Evolutionary conservation across 1,284 basidiomycete genomes (phyloP), one percentile per base, ranked within the genome.

Genomic region (Tilletia indica): DNA sequence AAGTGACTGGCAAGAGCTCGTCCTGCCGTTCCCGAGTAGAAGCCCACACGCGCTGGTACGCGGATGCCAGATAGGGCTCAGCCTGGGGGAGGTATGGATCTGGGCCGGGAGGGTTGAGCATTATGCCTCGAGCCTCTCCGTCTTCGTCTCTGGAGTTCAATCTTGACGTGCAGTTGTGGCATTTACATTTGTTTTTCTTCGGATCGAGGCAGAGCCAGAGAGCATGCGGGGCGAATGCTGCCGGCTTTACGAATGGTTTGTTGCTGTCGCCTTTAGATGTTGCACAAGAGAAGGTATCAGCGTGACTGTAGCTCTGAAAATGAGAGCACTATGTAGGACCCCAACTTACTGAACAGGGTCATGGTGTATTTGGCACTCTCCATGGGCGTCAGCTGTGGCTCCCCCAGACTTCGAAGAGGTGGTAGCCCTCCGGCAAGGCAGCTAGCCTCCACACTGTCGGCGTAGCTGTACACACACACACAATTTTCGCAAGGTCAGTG

Each of bases 181-280:
- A 42, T 14, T 19, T 19, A 39, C 61, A 64, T 19, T 34, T 14
- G 34, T 42, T 6, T 9, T 38, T 34, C 11, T 39, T 34, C 11
- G 61, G 36, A 38, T 38, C 36, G 5, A 25, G 12, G 36, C 61
- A 64, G 61, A 64, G 61, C 61, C 61, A 64, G 61, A 64, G 34
- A 12, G 61, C 61, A 21, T 64, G 61, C 61, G 31, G 34, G 3
- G 19, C 36, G 61, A 64, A 64, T 4, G 31, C 31, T 1, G 12
- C 3, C 4, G 61, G 61, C n/a, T 16, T 64, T 19, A 54, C 8
- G 16, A 16, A 54, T 8, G 8, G 21, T 25, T 19, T 19, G 51
- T 19, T 54, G 8, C 12, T 11, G 51, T 54, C 51, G 19, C 16
- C 51, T 54, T 45, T 45, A 14, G 6, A 14, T 45, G 42, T 14